Evolutionary conservation across 2,329 filamentous ascomycete species (phyloP).

Genomic region (Didymella pinodella): DNA sequence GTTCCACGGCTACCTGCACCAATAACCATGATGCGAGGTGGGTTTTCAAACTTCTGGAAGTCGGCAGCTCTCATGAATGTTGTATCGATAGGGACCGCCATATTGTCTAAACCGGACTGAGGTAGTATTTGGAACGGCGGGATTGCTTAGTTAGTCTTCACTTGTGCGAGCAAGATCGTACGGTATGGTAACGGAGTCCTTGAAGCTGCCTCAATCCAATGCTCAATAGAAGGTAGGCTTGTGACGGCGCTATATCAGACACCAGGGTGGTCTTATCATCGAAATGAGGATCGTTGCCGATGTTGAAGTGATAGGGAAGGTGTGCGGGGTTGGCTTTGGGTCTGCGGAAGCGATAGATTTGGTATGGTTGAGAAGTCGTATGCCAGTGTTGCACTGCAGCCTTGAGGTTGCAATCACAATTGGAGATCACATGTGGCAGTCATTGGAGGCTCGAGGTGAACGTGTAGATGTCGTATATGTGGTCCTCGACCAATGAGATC

Average conservation of each 20-base stretch:
- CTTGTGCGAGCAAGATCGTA: too few species aligned
- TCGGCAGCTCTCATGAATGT: constrained; percentile 27
- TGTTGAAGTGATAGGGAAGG: neutral
- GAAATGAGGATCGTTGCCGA: neutral
- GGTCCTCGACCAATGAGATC: constrained; percentile 28
- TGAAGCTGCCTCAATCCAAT: neutral
- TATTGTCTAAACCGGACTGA: neutral
- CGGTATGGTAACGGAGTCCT: too few species aligned
- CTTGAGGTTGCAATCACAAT: constrained; percentile 7
- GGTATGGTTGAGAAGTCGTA: neutral
- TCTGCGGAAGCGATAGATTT: neutral
- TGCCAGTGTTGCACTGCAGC: constrained; percentile 35
- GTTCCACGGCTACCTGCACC: constrained; percentile 51
- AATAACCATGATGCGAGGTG: constrained; percentile 49
- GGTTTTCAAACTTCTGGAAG: constrained; percentile 32
- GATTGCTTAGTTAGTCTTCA: too few species aligned
- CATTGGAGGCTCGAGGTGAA: constrained; percentile 10
- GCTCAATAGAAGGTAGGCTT: neutral
- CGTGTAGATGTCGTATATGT: constrained; percentile 26
- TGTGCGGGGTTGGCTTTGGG: constrained; percentile 8
- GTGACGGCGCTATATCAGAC: neutral
- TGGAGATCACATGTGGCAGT: neutral
- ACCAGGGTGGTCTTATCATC: neutral
- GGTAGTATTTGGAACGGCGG: neutral
- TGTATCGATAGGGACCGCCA: constrained; percentile 8